A percentile compares a stretch with the other conserved stretches of the same genome.
Conservation (phyloP, 192 early-diverging fungal genomes). For the Jimgerdemannia lactiflua region DNA sequence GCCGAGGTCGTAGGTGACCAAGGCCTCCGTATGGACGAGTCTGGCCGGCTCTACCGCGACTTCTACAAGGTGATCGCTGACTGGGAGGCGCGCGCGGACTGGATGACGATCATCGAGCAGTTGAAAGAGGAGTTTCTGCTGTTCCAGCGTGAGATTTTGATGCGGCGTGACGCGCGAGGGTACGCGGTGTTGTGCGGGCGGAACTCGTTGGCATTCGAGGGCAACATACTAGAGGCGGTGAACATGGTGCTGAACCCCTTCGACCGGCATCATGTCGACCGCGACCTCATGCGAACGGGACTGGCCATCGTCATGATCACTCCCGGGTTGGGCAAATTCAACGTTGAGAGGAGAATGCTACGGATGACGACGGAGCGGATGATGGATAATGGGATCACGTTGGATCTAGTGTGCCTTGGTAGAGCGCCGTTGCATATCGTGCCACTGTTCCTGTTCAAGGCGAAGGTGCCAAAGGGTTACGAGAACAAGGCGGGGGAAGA, state of each 20-base stretch:
- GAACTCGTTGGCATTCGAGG: constrained; percentile 83
- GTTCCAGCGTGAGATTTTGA: constrained; percentile 68
- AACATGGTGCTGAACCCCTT: constrained; percentile 96
- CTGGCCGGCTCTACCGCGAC: constrained; percentile 77
- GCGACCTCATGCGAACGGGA: constrained; percentile 91
- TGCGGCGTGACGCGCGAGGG: constrained; percentile 39
- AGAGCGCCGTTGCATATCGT: constrained; percentile 84
- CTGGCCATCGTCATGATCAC: constrained; percentile 87
- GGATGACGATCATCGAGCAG: constrained; percentile 58
- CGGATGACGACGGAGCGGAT: constrained; percentile 95
- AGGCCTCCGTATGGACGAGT: constrained; percentile 38
- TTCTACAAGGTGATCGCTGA: constrained; percentile 96
- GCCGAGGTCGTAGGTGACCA: constrained; percentile 20
- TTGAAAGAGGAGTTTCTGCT: constrained; percentile 76
- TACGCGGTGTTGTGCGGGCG: constrained; percentile 66
- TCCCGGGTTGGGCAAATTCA: constrained; percentile 86
- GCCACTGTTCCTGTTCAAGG: constrained; percentile 80
- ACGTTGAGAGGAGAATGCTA: constrained; percentile 78
- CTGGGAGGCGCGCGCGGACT: constrained; percentile 82
- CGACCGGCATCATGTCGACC: constrained; percentile 90
- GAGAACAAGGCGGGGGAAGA: not conserved
- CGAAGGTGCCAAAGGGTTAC: not conserved
- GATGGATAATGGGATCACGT: constrained; percentile 85
- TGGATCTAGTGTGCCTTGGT: constrained; percentile 91
- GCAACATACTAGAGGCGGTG: constrained; percentile 94